phyloP scores from a whole-genome alignment of 257 asterid species.

The Avicennia marina region DNA sequence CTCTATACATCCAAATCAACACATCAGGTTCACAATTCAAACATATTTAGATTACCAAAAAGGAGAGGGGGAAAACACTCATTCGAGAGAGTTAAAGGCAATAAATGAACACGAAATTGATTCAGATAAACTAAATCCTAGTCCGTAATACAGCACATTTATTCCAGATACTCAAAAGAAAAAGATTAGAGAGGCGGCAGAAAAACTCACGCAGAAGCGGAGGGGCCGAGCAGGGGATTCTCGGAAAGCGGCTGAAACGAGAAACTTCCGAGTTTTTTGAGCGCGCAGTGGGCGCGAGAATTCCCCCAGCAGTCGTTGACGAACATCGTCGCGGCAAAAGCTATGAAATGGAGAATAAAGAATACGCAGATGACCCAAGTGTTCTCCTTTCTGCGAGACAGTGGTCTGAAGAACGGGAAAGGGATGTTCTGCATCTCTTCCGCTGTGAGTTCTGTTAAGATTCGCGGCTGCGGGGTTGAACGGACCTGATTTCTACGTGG shows the following conservation, averaged over 20 bases:
- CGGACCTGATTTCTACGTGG: slow-evolving; percentile 37
- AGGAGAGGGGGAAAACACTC: background rate
- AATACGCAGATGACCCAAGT: slow-evolving; percentile 73
- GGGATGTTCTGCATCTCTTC: slow-evolving; percentile 46
- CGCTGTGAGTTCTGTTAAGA: slow-evolving; percentile 40
- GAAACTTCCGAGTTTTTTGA: slow-evolving; percentile 56
- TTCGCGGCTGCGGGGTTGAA: slow-evolving; percentile 19
- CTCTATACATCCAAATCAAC: background rate
- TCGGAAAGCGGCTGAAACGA: slow-evolving; percentile 83
- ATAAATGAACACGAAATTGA: background rate
- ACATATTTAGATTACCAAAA: background rate
- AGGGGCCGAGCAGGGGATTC: slow-evolving; percentile 89
- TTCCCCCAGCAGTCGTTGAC: slow-evolving; percentile 71
- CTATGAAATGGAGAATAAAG: slow-evolving; percentile 64
- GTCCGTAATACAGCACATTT: no score
- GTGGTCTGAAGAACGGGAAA: slow-evolving; percentile 67
- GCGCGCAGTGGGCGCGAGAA: slow-evolving; percentile 57
- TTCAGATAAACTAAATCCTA: background rate
- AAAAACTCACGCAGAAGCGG: slow-evolving; percentile 71
- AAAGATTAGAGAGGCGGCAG: background rate
- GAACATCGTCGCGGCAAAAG: slow-evolving; percentile 60
- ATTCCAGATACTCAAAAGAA: background rate
- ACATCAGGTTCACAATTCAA: background rate
- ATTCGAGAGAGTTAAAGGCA: background rate
- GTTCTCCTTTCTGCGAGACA: slow-evolving; percentile 57